Evolutionary conservation across 1,139 yeast species (phyloP), one percentile per base, ranked within the genome.

Genomic region (Diutina rugosa): DNA sequence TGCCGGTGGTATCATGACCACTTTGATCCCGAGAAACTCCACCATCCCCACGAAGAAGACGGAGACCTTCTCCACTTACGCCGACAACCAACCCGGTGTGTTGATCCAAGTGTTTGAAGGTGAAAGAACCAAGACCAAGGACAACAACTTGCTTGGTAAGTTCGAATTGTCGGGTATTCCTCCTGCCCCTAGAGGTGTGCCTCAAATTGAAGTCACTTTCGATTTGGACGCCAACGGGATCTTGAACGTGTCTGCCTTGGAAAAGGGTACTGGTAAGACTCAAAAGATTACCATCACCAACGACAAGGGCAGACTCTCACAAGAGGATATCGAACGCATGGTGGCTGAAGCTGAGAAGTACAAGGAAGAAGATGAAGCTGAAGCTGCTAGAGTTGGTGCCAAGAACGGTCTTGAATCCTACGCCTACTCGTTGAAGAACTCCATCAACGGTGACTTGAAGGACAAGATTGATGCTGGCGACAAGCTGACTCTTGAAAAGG

Each of bases 121-220:
- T 81, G 98, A 91, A 79, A 89, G 98, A 77, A 87, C 97, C 59
- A 81, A 88, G 79, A 90, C 95, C 61, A 89, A 89, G 78, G 97
- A 91, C 76, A 91, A 91, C 82, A 91, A 91, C 78, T 77, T 87
- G 70, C 82, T 91, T 66, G 98, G 98, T 75, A 91, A 91, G 79
- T 91, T 91, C 71, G 97, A 91, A 74, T 83, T 91, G 67, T 80
- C 90, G 61, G 96, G 96, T 71, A 91, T 91, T 64, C 97, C 98
- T 69, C 96, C 98, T 63, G 95, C 97, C 58, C 97, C 97, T 76
- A 89, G 97, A 79, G 98, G 98, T 77, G 90, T 86, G 58, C 97
- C 97, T 67, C 97, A 90, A 78, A 89, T 90, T 67, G 97, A 90
- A 79, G 96, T 91, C 64, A 90, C 96, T 61, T 90, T 90, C 69